Evolutionary conservation across 1,284 basidiomycete genomes (phyloP), one percentile per base, ranked within the genome.

Genomic region (Ceratobasidium theobromae): DNA sequence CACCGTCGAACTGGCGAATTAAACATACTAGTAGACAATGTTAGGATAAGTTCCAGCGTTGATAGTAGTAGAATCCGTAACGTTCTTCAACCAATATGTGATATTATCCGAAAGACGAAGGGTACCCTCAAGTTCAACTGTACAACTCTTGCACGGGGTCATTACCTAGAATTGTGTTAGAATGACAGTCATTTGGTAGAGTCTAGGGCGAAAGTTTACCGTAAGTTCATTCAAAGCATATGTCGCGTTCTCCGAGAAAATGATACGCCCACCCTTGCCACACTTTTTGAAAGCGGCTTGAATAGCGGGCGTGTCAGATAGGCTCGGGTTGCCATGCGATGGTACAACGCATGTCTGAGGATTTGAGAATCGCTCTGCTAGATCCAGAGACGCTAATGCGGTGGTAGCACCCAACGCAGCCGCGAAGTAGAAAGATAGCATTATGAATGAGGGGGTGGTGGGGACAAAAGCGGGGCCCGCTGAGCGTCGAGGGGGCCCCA

Each of bases 151-250:
- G 55, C 66, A 67, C 11, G 51, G 51, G 16, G 58, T 62, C 43
- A 67, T 35, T 16, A 28, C 32, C 58, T 58, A 48, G 2, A 21
- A 23, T 8, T 27, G 23, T 5, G 43, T 48, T 18, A 60, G 55
- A 8, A 45, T 40, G 18, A 2, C 18, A 33, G 14, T 2, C 8
- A 49, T 30, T 12, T 1, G 12, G 25, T 14, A 35, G n/a, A 28
- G 1, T 8, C 23, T 18, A 41, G 9, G 18, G 18, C 43, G 11
- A 28, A 8, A 38, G 35, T 23, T 18, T 25, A 54, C 40, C 9
- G 55, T 57, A 1, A 67, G 30, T n/a, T 62, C 57, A 35, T 64
- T 64, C 30, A 67, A 27, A 27, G 66, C 57, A 43, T 67, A 67
- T 1, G 52, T 55, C 4, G 18, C 40, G 14, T 49, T 53, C 45